phyloP scores from a whole-genome alignment of 768 basidiomycete species.

The Bullera alba region DNA sequence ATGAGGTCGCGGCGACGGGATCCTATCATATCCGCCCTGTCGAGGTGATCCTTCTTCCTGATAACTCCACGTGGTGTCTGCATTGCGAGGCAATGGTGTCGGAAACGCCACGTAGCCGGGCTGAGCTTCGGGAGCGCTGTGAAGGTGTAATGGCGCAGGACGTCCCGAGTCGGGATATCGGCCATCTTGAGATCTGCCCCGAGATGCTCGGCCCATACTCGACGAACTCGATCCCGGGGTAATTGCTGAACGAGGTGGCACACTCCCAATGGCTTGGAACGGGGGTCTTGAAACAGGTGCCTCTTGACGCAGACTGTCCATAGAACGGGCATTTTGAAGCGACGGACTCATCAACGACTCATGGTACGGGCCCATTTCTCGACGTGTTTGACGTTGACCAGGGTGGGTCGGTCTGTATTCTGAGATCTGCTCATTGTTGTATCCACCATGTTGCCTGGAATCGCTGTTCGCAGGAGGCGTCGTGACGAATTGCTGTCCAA shows the following conservation, averaged over 20 bases:
- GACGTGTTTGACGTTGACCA: no score
- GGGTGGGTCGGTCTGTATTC: no score
- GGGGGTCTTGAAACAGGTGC: conserved; percentile 6
- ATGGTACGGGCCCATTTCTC: no score
- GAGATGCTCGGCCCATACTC: conserved; percentile 4
- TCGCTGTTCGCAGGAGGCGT: no score
- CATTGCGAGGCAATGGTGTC: conserved; percentile 16
- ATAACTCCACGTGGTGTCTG: background rate
- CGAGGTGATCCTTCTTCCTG: background rate
- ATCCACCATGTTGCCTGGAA: no score
- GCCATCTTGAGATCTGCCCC: conserved; percentile 28
- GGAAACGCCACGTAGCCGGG: conserved; percentile 25
- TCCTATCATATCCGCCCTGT: background rate
- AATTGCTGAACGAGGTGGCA: conserved; percentile 12
- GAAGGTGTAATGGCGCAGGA: no score
- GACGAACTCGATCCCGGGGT: conserved; percentile 17
- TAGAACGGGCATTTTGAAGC: conserved; percentile 25
- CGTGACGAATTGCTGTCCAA: conserved; percentile 21
- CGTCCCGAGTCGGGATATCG: conserved; percentile 35
- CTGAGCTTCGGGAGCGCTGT: background rate
- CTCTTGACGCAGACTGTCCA: conserved; percentile 31
- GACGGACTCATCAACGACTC: no score
- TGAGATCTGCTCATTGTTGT: no score
- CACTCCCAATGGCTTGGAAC: conserved; percentile 20
- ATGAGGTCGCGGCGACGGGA: background rate